Evolutionary conservation across 768 basidiomycete genomes (phyloP).

Genomic region (Leucosporidium creatinivorum): DNA sequence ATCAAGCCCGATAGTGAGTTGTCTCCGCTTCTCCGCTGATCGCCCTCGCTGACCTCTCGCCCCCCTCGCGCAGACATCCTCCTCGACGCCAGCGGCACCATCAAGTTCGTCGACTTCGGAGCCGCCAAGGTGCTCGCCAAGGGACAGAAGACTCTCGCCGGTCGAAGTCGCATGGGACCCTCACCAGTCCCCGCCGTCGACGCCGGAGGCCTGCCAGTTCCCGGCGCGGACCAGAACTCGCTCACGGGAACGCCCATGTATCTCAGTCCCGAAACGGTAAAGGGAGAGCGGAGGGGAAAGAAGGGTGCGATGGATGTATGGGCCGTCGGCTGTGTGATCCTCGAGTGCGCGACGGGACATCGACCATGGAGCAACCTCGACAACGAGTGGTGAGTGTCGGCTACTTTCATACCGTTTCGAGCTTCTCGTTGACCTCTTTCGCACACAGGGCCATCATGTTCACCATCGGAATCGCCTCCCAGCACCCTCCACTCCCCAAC

Average conservation of each 20-base stretch:
- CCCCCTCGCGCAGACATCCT: slow-evolving; percentile 63
- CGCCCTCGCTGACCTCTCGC: neutral
- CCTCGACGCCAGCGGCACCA: slow-evolving; percentile 77
- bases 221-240: slow-evolving; percentile 47
- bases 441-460: slow-evolving; percentile 94
- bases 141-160: slow-evolving; percentile 67
- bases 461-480: slow-evolving; percentile 92
- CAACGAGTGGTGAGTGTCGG: slow-evolving; percentile 77
- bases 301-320: slow-evolving; percentile 98
- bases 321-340: slow-evolving; percentile 94
- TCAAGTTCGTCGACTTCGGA: slow-evolving; percentile 96
- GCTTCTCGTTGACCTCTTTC: neutral
- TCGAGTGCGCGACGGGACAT: slow-evolving; percentile 91
- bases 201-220: slow-evolving; percentile 35
- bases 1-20: slow-evolving; percentile 95
- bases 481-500: slow-evolving; percentile 92
- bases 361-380: slow-evolving; percentile 99
- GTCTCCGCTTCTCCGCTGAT: neutral
- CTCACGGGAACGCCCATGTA: slow-evolving; percentile 97
- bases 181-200: slow-evolving; percentile 40
- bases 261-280: slow-evolving; percentile 98
- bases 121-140: slow-evolving; percentile 90
- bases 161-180: slow-evolving; percentile 33
- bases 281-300: slow-evolving; percentile 77
- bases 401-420: neutral